Percentiles rank a stretch among this genome's conserved stretches.
phyloP scores from a whole-genome alignment of 75 land plant species.

The Pseudotsuga menziesii region DNA sequence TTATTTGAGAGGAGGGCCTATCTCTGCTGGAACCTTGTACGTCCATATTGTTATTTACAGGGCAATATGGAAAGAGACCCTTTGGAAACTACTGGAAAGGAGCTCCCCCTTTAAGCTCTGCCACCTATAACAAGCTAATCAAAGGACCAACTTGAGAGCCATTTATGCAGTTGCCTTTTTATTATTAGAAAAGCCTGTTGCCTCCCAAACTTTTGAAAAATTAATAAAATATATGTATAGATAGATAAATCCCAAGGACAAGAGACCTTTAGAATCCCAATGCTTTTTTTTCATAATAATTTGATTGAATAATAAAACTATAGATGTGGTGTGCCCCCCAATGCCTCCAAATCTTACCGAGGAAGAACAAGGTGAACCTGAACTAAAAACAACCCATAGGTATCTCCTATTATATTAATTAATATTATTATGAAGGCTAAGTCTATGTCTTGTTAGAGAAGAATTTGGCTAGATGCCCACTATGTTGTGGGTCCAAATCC shows the following conservation, averaged over 20 bases:
- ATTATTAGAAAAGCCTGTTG: neutral
- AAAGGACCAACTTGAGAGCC: neutral
- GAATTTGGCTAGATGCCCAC: neutral
- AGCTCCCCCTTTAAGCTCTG: neutral
- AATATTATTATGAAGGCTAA: neutral
- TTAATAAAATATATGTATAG: too few relatives aligned
- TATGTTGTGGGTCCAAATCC: conserved; percentile 6
- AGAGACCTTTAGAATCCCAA: neutral
- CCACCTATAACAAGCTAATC: neutral
- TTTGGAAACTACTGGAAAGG: too few relatives aligned
- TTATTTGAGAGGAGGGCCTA: too few relatives aligned
- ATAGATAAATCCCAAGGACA: too few relatives aligned
- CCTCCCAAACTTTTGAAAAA: neutral
- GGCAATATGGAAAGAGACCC: neutral
- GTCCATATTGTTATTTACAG: neutral
- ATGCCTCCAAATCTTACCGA: neutral
- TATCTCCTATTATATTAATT: neutral
- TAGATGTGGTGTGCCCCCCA: neutral
- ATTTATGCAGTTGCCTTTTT: neutral
- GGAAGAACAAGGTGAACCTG: neutral
- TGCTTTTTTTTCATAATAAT: neutral
- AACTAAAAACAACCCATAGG: neutral
- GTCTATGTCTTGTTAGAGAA: neutral
- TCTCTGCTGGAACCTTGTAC: conserved; percentile 4
- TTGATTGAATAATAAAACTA: neutral